These are phyloP conservation scores for Arabis hirsuta DNA, from an alignment of 345 rosid genomes.

Conservation along the genomic window DNA sequence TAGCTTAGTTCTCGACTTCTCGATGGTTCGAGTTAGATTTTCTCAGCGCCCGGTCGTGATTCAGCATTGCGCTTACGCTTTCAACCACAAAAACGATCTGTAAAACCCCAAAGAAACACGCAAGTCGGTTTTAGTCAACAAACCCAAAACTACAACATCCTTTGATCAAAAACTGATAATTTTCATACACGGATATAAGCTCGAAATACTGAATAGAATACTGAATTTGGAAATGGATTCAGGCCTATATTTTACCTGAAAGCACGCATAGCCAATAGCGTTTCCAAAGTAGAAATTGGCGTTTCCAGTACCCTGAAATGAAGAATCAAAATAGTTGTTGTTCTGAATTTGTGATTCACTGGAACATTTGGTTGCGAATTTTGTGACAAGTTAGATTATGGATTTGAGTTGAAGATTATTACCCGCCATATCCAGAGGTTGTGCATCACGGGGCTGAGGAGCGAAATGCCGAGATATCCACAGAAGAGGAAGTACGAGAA, in stretches of 20 bases:
- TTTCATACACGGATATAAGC: constrained; percentile 4
- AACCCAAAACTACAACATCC: constrained; percentile 5
- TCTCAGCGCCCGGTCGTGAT: constrained; percentile 72
- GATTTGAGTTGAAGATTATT: constrained; percentile 34
- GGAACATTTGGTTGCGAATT: constrained; percentile 11
- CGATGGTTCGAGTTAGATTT: constrained; percentile 38
- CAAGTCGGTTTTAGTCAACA: background rate
- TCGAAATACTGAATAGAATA: background rate
- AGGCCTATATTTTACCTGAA: constrained; percentile 62
- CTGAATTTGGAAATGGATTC: background rate
- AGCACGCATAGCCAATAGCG: constrained; percentile 89
- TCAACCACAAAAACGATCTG: constrained; percentile 85
- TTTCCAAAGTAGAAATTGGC: constrained; percentile 97
- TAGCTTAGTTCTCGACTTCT: constrained; percentile 43
- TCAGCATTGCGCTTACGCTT: constrained; percentile 80
- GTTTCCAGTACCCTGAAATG: constrained; percentile 89
- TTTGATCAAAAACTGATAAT: constrained; percentile 3
- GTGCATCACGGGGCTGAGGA: constrained; percentile 98
- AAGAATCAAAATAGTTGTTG: constrained; percentile 27
- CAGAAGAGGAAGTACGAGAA: constrained; percentile 92
- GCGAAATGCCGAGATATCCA: constrained; percentile 87
- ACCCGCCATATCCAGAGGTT: constrained; percentile 99
- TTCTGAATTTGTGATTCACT: constrained; percentile 8
- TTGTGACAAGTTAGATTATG: constrained; percentile 1
- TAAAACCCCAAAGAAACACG: constrained; percentile 19